Base-by-base conservation (phyloP, 1,139 yeast genomes). In the Debaryomycetaceae sp. region DNA sequence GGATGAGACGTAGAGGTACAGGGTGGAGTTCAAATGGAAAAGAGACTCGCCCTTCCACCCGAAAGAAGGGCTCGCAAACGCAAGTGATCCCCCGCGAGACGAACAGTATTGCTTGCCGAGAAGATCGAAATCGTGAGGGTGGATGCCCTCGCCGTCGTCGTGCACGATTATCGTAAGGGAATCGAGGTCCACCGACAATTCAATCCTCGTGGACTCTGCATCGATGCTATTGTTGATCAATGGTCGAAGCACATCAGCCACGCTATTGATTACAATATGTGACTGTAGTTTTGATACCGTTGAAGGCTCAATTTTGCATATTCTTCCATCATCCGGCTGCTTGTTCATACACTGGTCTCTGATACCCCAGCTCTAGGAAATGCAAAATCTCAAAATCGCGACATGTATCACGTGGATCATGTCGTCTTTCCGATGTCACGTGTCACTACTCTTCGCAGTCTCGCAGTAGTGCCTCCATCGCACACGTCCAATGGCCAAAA, bases 21-120 rank as follows among this genome's bases (percentile, higher is more conserved):
- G 51, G 3, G 63, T 37, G 1, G 49, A 38, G 2, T 54, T 37
- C 16, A 85, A 70, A 33, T 80, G 71, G 18, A 81, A 75, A 27
- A 86, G 52, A 0, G 94, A 90, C 46, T 82, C 90, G 5, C 96
- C 95, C 36, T 61, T 47, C 45, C 78, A 83, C 1, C 95, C 95
- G 46, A 75, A 75, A n/a, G n/a, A n/a, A n/a, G n/a, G n/a, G n/a
- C n/a, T n/a, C n/a, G n/a, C n/a, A 0, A 90, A 77, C 2, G 53
- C 44, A 4, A 24, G 10, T 1, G 48, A 45, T 0, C 47, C 34
- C 5, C 80, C 47, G 43, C 83, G 86, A 0, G 94, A 81, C 0
- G 95, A 85, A 20, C 82, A 72, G 46, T 77, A 70, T 24, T 82
- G 58, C 35, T 73, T 65, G 35, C 93, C 77, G 25, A 79, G 60